Evolutionary conservation across 2,329 filamentous ascomycete species (phyloP), one percentile per base, ranked within the genome.

Genomic region (Trichoderma endophyticum): DNA sequence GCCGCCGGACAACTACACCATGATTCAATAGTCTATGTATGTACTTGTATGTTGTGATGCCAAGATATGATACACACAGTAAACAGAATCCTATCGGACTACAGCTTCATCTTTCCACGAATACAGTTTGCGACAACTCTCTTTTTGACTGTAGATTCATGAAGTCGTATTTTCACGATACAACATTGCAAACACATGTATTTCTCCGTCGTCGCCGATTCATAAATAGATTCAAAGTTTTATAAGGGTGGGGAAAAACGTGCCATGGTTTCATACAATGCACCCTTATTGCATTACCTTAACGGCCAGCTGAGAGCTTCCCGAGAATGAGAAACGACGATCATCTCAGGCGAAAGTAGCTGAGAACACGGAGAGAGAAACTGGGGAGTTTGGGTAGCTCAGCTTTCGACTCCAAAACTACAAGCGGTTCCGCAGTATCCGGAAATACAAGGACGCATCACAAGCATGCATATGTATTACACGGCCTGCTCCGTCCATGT

Each of bases 191-290:
- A 32, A 5, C 8, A 61, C 7, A 1, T 9, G 14, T 18, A 6
- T 34, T 21, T 51, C 26, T 61, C n/a, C 18, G 11, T 21, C 11
- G 12, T n/a, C n/a, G 9, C 12, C 12, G 15, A 67, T 26, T 39
- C 30, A 34, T 57, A 48, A 69, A 61, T 69, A 60, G 56, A 69
- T 48, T 61, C 66, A 69, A 61, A 48, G 24, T 69, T 61, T 43
- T 12, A 6, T 18, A 43, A 61, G 14, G 26, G 36, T 57, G 66
- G 28, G 66, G 32, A 61, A 69, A 60, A 69, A 69, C 66, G 66
- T 69, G 66, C 28, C 57, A 61, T 60, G 36, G 66, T 69, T 61
- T 69, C 56, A 69, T 69, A 69, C 26, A 51, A 69, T 69, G 56
- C 56, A 69, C 66, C 66, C 66, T 61, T 61, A 60, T 61, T 48